phyloP scores from a whole-genome alignment of 2,329 filamentous ascomycete genomes.

The Periglandula ipomoeae region DNA sequence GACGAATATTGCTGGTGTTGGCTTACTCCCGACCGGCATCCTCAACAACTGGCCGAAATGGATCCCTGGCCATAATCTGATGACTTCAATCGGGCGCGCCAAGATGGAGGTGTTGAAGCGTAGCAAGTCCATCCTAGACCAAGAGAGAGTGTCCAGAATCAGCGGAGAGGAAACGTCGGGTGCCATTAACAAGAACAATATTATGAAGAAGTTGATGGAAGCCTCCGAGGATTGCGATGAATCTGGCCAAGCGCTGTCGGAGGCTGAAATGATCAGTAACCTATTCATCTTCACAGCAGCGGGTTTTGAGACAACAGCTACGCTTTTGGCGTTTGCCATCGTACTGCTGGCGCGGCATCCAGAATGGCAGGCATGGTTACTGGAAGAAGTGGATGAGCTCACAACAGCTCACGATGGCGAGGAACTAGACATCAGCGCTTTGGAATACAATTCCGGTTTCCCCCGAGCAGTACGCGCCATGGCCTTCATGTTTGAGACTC shows the following conservation, averaged over 20 bases:
- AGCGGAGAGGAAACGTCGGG: neutral
- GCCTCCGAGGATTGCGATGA: neutral
- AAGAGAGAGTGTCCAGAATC: neutral
- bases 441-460: constrained; percentile 33
- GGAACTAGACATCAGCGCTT: constrained; percentile 9
- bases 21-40: neutral
- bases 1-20: neutral
- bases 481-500: constrained; percentile 6
- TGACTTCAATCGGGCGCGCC: neutral
- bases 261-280: constrained; percentile 22
- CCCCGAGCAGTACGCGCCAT: constrained; percentile 24
- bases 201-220: constrained; percentile 1
- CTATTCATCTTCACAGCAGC: constrained; percentile 37
- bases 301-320: constrained; percentile 40
- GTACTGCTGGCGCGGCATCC: constrained; percentile 35
- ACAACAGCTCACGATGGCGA: constrained; percentile 9
- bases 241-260: constrained; percentile 7
- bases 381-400: constrained; percentile 33
- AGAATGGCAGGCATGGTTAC: constrained; percentile 41
- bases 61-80: neutral
- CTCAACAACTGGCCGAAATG: constrained; percentile 1
- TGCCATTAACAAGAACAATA: neutral
- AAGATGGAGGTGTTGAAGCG: constrained; percentile 1
- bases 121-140: neutral
- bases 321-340: constrained; percentile 39